These are phyloP conservation scores for Angophora floribunda DNA, from an alignment of 345 rosid species.

Conservation along the genomic window DNA sequence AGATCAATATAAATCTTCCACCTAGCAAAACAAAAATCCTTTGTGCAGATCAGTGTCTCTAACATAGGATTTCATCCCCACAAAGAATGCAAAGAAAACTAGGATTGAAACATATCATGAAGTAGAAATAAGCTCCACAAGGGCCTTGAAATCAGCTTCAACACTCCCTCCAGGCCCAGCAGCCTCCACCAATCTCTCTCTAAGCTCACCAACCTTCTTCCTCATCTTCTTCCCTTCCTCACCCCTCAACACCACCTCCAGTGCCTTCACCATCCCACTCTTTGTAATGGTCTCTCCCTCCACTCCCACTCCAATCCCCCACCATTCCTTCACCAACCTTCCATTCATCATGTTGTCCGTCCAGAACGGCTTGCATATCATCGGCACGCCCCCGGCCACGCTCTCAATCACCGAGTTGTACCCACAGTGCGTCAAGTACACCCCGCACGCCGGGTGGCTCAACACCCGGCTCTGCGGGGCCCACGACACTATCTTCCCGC, in stretches of 20 bases:
- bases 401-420: background rate
- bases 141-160: background rate
- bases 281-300: background rate
- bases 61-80: background rate
- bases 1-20: background rate
- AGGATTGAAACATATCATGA: background rate
- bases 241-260: background rate
- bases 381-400: background rate
- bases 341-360: background rate
- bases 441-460: background rate
- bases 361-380: background rate
- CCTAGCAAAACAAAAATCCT: background rate
- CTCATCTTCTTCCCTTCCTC: background rate
- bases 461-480: background rate
- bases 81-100: background rate
- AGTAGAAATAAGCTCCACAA: background rate
- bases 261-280: background rate
- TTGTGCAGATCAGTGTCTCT: background rate
- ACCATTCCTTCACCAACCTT: background rate
- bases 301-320: background rate
- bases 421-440: background rate
- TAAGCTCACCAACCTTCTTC: background rate
- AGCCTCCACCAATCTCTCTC: background rate
- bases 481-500: background rate
- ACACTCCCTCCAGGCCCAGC: background rate